Evolutionary conservation across 495 filamentous ascomycete genomes (phyloP).

Genomic region (Friedmanniomyces simplex): DNA sequence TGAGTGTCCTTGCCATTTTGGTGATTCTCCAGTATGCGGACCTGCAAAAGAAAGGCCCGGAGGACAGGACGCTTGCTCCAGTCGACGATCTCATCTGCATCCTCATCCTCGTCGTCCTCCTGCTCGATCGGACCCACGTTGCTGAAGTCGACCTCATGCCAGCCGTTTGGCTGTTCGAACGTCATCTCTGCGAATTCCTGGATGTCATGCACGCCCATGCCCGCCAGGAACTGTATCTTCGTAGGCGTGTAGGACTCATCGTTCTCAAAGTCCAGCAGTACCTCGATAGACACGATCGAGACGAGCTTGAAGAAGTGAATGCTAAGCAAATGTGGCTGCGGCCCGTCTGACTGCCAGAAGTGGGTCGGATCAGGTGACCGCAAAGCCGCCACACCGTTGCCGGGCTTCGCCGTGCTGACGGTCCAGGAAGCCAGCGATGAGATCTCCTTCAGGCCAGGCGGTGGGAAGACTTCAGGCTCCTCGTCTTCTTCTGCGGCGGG

Average conservation of each 20-base stretch:
- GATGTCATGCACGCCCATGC: constrained; percentile 78
- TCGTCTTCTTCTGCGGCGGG: neutral
- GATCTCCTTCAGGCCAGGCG: constrained; percentile 49
- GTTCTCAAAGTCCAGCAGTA: constrained; percentile 80
- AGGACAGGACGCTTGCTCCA: constrained; percentile 43
- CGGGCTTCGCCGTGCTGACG: constrained; percentile 82
- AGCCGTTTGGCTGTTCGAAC: constrained; percentile 72
- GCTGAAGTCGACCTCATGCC: constrained; percentile 73
- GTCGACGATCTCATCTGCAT: constrained; percentile 16
- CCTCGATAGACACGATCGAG: constrained; percentile 66
- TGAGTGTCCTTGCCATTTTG: constrained; percentile 99
- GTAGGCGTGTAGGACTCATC: constrained; percentile 98
- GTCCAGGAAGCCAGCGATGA: constrained; percentile 90
- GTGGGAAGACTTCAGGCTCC: constrained; percentile 14
- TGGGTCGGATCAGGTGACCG: constrained; percentile 64
- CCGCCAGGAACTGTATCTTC: constrained; percentile 73
- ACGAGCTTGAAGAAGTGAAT: constrained; percentile 94
- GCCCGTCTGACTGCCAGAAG: constrained; percentile 97
- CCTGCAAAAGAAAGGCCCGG: constrained; percentile 74
- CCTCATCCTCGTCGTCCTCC: constrained; percentile 28
- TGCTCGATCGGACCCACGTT: constrained; percentile 46
- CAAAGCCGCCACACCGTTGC: constrained; percentile 77
- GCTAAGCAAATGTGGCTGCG: constrained; percentile 87
- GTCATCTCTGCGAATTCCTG: constrained; percentile 71
- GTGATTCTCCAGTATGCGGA: constrained; percentile 86